Evolutionary conservation across 176 grass and related monocot species (phyloP).

Genomic region (Lolium perenne): DNA sequence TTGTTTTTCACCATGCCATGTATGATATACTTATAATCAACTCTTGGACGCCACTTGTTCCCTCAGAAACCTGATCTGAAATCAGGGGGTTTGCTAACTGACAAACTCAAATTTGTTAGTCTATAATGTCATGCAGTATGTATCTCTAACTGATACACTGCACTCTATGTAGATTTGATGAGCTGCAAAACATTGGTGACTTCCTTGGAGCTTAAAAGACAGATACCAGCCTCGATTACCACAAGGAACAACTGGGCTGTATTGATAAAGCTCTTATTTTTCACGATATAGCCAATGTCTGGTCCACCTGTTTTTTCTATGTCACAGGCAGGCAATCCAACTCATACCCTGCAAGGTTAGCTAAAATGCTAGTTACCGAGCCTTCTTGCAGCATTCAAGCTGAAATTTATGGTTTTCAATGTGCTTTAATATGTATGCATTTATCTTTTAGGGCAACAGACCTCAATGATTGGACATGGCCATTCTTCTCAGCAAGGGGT

Average conservation of each 20-base stretch:
- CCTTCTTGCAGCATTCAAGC: neutral
- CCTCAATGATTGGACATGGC: slow-evolving; percentile 42
- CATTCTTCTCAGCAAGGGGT: slow-evolving; percentile 42
- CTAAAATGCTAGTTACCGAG: slow-evolving; percentile 32
- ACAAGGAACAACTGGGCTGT: slow-evolving; percentile 6
- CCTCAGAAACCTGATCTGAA: neutral
- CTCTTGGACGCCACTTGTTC: neutral
- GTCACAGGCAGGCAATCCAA: slow-evolving; percentile 20
- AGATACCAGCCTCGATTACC: slow-evolving; percentile 19
- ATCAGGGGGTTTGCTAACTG: neutral
- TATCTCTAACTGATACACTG: neutral
- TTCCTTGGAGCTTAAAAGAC: slow-evolving; percentile 22
- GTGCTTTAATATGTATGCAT: slow-evolving; percentile 15
- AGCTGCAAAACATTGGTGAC: slow-evolving; percentile 30
- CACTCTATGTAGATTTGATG: slow-evolving; percentile 41
- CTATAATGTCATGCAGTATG: neutral
- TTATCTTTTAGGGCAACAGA: slow-evolving; percentile 31
- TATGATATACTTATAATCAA: neutral
- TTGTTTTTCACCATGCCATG: neutral
- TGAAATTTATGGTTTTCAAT: slow-evolving; percentile 25
- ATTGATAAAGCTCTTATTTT: slow-evolving; percentile 16
- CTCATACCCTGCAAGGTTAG: slow-evolving; percentile 34
- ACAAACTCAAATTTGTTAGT: neutral
- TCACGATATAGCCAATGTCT: slow-evolving; percentile 22
- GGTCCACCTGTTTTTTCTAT: slow-evolving; percentile 36